Conservation (phyloP, 495 filamentous ascomycete genomes). For the Thermochaetoides thermophila region DNA sequence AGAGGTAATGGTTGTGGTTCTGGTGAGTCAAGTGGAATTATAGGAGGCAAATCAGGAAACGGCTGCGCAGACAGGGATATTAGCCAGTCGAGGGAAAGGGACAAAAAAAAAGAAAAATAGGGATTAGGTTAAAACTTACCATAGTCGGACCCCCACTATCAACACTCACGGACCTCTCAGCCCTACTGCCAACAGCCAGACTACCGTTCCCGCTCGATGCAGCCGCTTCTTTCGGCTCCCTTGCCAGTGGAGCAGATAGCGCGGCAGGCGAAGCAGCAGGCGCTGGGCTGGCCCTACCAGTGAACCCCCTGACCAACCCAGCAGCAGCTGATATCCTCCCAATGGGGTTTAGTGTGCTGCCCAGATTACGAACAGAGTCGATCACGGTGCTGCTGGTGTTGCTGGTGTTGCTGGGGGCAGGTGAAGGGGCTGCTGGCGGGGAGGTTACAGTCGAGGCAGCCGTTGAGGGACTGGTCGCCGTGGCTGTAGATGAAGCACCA, state of each 20-base stretch:
- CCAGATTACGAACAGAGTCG: conserved; percentile 71
- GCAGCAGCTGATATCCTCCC: conserved; percentile 54
- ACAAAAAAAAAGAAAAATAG: background rate
- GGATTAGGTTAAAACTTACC: conserved; percentile 18
- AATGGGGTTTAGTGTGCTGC: conserved; percentile 72
- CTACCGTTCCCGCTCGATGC: too few species aligned
- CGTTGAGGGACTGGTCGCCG: conserved; percentile 39
- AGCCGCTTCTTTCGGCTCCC: too few species aligned
- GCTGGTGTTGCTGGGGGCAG: too few species aligned
- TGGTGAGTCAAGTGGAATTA: too few species aligned
- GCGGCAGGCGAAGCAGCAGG: too few species aligned
- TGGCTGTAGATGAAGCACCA: conserved; percentile 5
- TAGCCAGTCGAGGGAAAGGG: background rate
- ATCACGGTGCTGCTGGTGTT: too few species aligned
- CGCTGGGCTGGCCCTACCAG: too few species aligned
- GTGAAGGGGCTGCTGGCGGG: too few species aligned
- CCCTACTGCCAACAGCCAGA: too few species aligned
- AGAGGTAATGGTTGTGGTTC: too few species aligned
- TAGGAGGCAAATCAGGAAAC: conserved; percentile 49
- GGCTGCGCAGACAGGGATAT: conserved; percentile 22
- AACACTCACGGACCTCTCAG: too few species aligned
- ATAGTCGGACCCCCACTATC: conserved; percentile 38
- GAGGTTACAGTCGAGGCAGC: too few species aligned
- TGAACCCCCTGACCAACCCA: conserved; percentile 49
- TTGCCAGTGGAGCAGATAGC: conserved; percentile 8